These are phyloP conservation scores for Pisolithus tinctorius DNA, from an alignment of 768 basidiomycete species.

Conservation along the genomic window DNA sequence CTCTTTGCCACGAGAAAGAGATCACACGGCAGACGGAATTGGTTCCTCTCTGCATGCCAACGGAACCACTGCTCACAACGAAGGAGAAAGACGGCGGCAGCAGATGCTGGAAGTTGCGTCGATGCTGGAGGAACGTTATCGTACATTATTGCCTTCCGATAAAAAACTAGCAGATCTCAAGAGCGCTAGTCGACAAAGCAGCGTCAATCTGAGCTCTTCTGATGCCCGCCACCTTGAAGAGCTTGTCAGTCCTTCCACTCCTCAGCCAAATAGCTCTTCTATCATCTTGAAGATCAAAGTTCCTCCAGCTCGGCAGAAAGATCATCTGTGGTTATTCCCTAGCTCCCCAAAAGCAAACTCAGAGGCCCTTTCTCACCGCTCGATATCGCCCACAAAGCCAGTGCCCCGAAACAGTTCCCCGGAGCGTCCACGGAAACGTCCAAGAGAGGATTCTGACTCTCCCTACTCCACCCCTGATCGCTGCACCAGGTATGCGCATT, in stretches of 20 bases:
- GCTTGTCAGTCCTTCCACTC: slow-evolving; percentile 5
- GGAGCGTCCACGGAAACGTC: slow-evolving; percentile 22
- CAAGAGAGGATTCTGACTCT: slow-evolving; percentile 17
- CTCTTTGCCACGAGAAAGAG: slow-evolving; percentile 26
- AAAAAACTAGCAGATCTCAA: slow-evolving; percentile 34
- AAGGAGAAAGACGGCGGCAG: slow-evolving; percentile 68
- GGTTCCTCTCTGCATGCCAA: slow-evolving; percentile 28
- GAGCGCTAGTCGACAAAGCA: slow-evolving; percentile 14
- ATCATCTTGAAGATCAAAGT: slow-evolving; percentile 32
- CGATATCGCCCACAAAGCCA: slow-evolving; percentile 19
- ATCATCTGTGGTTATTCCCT: slow-evolving; percentile 5
- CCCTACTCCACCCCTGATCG: slow-evolving; percentile 20
- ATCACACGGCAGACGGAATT: slow-evolving; percentile 23
- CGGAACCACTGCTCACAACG: slow-evolving; percentile 34
- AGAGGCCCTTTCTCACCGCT: slow-evolving; percentile 4
- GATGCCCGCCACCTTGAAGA: slow-evolving; percentile 14
- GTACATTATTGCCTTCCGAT: slow-evolving; percentile 66
- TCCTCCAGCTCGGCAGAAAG: slow-evolving; percentile 21
- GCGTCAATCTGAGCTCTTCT: slow-evolving; percentile 8
- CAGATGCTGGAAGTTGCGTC: slow-evolving; percentile 70
- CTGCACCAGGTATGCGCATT: slow-evolving; percentile 6
- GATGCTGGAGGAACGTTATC: slow-evolving; percentile 64
- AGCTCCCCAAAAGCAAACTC: slow-evolving; percentile 15
- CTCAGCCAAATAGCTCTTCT: slow-evolving; percentile 15
- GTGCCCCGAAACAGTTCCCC: slow-evolving; percentile 22